phyloP scores from a whole-genome alignment of 768 basidiomycete species.

The Kwoniella sp. region DNA sequence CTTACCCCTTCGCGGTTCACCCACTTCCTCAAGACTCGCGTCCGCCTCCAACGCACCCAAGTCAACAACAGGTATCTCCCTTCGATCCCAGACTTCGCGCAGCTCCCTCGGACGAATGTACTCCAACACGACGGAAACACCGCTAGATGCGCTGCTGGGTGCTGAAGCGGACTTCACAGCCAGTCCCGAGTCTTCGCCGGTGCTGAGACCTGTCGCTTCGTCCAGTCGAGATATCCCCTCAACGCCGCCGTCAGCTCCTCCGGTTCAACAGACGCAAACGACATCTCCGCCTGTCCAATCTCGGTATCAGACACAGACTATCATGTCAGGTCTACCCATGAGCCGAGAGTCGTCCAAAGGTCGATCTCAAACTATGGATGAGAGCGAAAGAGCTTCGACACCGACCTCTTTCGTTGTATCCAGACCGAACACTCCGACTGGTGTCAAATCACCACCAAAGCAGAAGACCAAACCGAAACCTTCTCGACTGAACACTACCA shows the following conservation, averaged over 20 bases:
- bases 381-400: slow-evolving; percentile 6
- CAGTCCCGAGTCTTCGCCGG: slow-evolving; percentile 30
- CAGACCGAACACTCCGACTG: slow-evolving; percentile 17
- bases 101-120: slow-evolving; percentile 5
- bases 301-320: not conserved
- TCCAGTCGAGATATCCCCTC: slow-evolving; percentile 8
- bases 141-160: slow-evolving; percentile 24
- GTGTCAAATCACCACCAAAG: slow-evolving; percentile 12
- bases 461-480: slow-evolving; percentile 38
- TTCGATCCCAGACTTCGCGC: slow-evolving; percentile 9
- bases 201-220: slow-evolving; percentile 1
- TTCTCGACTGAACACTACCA: slow-evolving; percentile 33
- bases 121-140: slow-evolving; percentile 5
- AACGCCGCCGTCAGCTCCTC: not conserved
- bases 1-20: slow-evolving; percentile 14
- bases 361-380: slow-evolving; percentile 13
- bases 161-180: slow-evolving; percentile 30
- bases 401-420: slow-evolving; percentile 18
- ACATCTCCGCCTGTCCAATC: not conserved
- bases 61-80: not conserved
- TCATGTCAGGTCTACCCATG: slow-evolving; percentile 12
- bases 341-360: slow-evolving; percentile 12
- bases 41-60: not conserved
- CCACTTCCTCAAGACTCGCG: slow-evolving; percentile 10
- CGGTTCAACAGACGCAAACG: not conserved